Conservation (phyloP, 495 filamentous ascomycete genomes). For the Parmelia sp. region DNA sequence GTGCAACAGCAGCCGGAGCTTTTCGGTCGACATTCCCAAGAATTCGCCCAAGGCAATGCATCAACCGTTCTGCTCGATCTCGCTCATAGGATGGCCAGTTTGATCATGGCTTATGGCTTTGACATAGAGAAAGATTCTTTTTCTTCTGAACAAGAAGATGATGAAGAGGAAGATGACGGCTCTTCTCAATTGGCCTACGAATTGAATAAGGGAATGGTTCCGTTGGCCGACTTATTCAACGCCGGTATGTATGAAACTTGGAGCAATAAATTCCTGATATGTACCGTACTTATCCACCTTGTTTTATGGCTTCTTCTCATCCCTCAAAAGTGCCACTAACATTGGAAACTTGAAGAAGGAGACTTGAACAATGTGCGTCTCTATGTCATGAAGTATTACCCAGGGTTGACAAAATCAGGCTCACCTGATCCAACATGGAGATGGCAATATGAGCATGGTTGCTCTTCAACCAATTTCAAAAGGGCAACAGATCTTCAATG, state of each 20-base stretch:
- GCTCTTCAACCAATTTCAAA: slow-evolving; percentile 53
- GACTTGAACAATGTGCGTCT: slow-evolving; percentile 65
- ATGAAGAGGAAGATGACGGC: slow-evolving; percentile 51
- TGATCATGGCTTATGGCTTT: slow-evolving; percentile 94
- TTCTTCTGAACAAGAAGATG: slow-evolving; percentile 41
- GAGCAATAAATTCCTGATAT: background rate
- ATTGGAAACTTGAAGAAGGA: slow-evolving; percentile 37
- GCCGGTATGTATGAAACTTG: slow-evolving; percentile 32
- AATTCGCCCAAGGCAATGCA: slow-evolving; percentile 40
- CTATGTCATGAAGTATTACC: background rate
- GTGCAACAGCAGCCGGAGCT: slow-evolving; percentile 39
- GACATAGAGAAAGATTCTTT: slow-evolving; percentile 57
- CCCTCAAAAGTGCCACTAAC: background rate
- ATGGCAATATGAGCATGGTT: slow-evolving; percentile 54
- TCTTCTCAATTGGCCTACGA: slow-evolving; percentile 65
- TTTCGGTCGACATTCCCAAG: slow-evolving; percentile 46
- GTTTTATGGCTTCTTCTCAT: slow-evolving; percentile 23
- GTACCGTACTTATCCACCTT: background rate
- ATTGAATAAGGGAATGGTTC: slow-evolving; percentile 76
- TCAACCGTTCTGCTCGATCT: slow-evolving; percentile 52
- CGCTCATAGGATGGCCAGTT: slow-evolving; percentile 72
- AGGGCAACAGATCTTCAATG: slow-evolving; percentile 83
- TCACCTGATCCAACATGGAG: slow-evolving; percentile 64
- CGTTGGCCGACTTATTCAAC: slow-evolving; percentile 82
- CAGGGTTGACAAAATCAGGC: slow-evolving; percentile 31